Evolutionary conservation across 345 rosid genomes (phyloP), one percentile per base, ranked within the genome.

Genomic region (Camelina neglecta): DNA sequence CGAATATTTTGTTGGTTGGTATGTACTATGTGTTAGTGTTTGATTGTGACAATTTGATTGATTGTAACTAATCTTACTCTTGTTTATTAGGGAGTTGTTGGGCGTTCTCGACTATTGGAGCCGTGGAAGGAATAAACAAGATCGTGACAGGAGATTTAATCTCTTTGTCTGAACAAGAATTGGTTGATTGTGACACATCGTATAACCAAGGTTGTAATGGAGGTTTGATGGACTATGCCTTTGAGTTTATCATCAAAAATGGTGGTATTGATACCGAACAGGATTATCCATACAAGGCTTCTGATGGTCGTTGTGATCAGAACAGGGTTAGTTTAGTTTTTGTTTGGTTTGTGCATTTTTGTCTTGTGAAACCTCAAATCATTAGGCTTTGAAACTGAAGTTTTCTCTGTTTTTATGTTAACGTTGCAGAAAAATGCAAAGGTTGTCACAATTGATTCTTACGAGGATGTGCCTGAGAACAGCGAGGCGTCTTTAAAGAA

Each of bases 81-180:
- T 53, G 0, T 72, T 60, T 0, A 0, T 20, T 45, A 91, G 99
- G 99, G 89, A 89, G 97, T 65, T 95, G 99, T 86, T 95, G 99
- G 99, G 99, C 99, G 0, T 95, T 95, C 72, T 89, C 99, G 29
- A 78, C 97, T 0, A 77, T 95, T 57, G 96, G 93, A 23, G 90
- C 97, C 0, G 97, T 95, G 79, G 99, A 95, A 75, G 99, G 99
- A 31, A 83, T 95, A 41, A 95, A 90, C 88, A 75, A 90, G 84
- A 87, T 95, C 7, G 90, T 86, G 48, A 95, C 97, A 0, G 97
- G 97, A 6, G 93, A 85, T 5, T 38, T 95, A 29, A 81, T 92
- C 74, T 54, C 83, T 1, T 81, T 95, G 50, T 95, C 99, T 2
- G 99, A 95, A 84, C 97, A 95, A 65, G 97, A 95, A 81, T 74